phyloP scores from a whole-genome alignment of 2,329 filamentous ascomycete species.

The Penicillium hordei region DNA sequence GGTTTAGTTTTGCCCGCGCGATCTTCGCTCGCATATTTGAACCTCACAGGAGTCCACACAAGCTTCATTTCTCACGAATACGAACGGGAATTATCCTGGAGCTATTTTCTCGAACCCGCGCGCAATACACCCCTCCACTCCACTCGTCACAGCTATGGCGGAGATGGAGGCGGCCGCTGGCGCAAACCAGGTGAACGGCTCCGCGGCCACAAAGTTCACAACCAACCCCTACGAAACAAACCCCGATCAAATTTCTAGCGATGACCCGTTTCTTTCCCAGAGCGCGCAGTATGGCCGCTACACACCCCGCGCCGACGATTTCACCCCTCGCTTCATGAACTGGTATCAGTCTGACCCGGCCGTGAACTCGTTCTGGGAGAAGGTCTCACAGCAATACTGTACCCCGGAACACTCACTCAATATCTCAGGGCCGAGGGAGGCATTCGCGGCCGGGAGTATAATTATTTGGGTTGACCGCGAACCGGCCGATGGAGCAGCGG shows the following conservation, averaged over 20 bases:
- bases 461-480: constrained; percentile 40
- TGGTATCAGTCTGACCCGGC: constrained; percentile 36
- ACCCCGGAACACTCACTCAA: constrained; percentile 36
- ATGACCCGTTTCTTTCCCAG: constrained; percentile 36
- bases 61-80: background rate
- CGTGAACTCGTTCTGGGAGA: constrained; percentile 38
- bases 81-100: background rate
- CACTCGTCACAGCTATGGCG: constrained; percentile 19
- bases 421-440: constrained; percentile 31
- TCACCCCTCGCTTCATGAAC: constrained; percentile 34
- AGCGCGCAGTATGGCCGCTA: constrained; percentile 39
- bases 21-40: constrained; percentile 15
- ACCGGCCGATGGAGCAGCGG: constrained; percentile 23
- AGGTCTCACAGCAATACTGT: constrained; percentile 33
- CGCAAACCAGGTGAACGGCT: constrained; percentile 26
- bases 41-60: background rate
- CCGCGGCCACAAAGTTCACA: constrained; percentile 11
- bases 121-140: background rate
- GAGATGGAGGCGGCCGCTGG: constrained; percentile 22
- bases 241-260: constrained; percentile 30
- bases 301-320: constrained; percentile 35
- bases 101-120: background rate
- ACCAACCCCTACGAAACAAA: constrained; percentile 40
- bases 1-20: constrained; percentile 19
- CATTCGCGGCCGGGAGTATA: constrained; percentile 38